Conservation (phyloP, 768 basidiomycete species). For the Epithele typhae region DNA sequence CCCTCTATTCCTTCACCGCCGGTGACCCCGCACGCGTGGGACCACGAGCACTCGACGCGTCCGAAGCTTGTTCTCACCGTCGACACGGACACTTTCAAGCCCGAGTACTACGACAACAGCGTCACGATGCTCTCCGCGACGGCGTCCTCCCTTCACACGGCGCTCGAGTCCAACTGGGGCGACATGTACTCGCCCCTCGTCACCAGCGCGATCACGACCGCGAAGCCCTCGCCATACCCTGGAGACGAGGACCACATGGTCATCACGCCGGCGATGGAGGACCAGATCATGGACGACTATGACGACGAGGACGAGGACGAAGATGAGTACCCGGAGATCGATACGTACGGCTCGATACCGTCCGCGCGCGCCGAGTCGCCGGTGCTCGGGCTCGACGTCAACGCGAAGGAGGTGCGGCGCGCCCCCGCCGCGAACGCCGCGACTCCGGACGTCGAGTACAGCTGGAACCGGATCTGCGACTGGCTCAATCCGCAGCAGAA, state of each 20-base stretch:
- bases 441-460: slow-evolving; percentile 4
- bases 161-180: slow-evolving; percentile 43
- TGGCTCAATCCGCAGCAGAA: slow-evolving; percentile 13
- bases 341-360: slow-evolving; percentile 14
- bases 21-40: slow-evolving; percentile 46
- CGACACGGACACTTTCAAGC: slow-evolving; percentile 45
- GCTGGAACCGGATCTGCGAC: slow-evolving; percentile 12
- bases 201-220: slow-evolving; percentile 18
- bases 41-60: slow-evolving; percentile 10
- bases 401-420: neutral
- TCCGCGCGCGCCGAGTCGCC: slow-evolving; percentile 24
- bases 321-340: slow-evolving; percentile 19
- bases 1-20: slow-evolving; percentile 46
- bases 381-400: slow-evolving; percentile 20
- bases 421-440: neutral
- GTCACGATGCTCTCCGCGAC: slow-evolving; percentile 41
- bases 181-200: slow-evolving; percentile 19
- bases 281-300: slow-evolving; percentile 22
- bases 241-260: slow-evolving; percentile 16
- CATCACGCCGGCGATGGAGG: slow-evolving; percentile 16
- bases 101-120: slow-evolving; percentile 43
- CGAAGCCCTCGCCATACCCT: slow-evolving; percentile 16
- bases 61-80: slow-evolving; percentile 43
- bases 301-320: slow-evolving; percentile 20
- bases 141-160: slow-evolving; percentile 72